These are phyloP conservation scores for Nicotiana noctiflora DNA, from an alignment of 257 asterid species.

Conservation along the genomic window DNA sequence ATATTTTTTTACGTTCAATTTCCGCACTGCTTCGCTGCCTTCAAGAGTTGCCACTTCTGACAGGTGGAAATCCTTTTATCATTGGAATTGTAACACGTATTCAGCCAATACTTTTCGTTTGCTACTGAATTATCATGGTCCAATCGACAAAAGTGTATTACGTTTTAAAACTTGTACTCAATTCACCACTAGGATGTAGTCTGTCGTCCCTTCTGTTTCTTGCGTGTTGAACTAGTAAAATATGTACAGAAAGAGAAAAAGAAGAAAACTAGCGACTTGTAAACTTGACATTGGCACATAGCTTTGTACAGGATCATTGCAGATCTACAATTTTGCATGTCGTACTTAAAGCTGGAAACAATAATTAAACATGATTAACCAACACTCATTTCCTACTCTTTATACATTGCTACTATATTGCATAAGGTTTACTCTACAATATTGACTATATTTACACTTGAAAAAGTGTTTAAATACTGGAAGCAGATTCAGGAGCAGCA, in stretches of 20 bases:
- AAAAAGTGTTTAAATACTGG: background rate
- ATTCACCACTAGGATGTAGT: background rate
- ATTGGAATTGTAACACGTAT: background rate
- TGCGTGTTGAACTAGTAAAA: background rate
- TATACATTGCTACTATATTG: background rate
- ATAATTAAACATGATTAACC: background rate
- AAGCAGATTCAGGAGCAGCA: slow-evolving; percentile 17
- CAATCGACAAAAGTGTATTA: background rate
- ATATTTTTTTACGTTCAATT: background rate
- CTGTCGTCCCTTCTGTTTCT: background rate
- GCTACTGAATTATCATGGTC: background rate
- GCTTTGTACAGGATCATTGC: background rate
- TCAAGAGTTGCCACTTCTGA: background rate
- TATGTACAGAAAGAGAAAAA: background rate
- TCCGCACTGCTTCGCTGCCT: background rate
- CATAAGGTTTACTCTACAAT: slow-evolving; percentile 7
- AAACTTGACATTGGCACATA: background rate
- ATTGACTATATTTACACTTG: background rate
- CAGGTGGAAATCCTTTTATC: background rate
- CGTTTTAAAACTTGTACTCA: background rate
- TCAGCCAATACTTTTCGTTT: background rate
- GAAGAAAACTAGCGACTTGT: background rate
- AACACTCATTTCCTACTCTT: background rate
- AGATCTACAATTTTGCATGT: background rate
- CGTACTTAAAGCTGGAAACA: background rate